These are phyloP conservation scores for Cucurbita maxima DNA, from an alignment of 306 rosid genomes.

Conservation along the genomic window DNA sequence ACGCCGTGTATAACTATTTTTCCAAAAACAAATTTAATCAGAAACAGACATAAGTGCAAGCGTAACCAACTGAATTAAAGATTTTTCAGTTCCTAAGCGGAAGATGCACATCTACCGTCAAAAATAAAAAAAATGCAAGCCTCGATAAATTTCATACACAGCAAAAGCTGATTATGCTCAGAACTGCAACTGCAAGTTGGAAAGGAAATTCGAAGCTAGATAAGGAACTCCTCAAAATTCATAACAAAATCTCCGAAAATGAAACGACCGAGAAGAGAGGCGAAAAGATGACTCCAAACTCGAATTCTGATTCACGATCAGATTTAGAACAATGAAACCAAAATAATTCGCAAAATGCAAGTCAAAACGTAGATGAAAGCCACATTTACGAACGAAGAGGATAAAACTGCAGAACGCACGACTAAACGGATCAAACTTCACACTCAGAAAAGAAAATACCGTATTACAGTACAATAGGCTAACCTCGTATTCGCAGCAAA, in stretches of 20 bases:
- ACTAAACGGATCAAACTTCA: neutral
- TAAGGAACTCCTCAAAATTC: constrained; percentile 2
- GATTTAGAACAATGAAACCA: neutral
- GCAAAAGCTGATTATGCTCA: neutral
- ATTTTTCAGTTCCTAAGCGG: neutral
- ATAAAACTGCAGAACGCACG: neutral
- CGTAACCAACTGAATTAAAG: neutral
- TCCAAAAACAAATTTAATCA: neutral
- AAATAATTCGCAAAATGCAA: neutral
- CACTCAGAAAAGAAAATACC: constrained; percentile 11
- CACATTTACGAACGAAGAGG: neutral
- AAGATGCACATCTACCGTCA: neutral
- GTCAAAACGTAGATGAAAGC: neutral
- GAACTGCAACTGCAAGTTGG: neutral
- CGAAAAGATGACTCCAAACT: neutral
- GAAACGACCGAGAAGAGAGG: neutral
- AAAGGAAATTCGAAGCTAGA: neutral
- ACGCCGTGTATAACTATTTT: neutral
- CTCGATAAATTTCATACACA: neutral
- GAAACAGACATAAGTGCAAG: neutral
- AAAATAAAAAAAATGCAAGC: neutral
- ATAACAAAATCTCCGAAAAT: neutral
- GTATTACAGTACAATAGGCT: constrained; percentile 8
- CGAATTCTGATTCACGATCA: constrained; percentile 3
- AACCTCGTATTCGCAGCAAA: constrained; percentile 23